Evolutionary conservation across 495 filamentous ascomycete genomes (phyloP).

Genomic region (Staphylotrichum longicolle): DNA sequence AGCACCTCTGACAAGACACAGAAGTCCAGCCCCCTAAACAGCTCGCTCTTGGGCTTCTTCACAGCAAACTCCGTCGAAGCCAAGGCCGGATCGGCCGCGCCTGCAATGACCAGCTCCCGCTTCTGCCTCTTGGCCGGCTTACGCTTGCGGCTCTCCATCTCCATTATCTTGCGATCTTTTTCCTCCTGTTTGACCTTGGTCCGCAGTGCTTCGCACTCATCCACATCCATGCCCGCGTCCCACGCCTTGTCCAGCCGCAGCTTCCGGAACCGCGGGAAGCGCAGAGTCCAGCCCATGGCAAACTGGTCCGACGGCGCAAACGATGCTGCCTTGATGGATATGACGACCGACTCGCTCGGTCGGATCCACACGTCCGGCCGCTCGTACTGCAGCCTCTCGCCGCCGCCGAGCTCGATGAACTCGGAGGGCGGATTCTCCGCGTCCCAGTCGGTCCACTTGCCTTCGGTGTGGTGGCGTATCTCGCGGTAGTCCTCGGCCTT

Average conservation of each 20-base stretch:
- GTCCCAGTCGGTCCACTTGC: slow-evolving; percentile 90
- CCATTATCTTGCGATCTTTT: slow-evolving; percentile 69
- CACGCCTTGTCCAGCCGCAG: slow-evolving; percentile 80
- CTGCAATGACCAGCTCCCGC: slow-evolving; percentile 71
- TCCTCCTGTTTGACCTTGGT: slow-evolving; percentile 68
- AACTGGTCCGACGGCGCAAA: slow-evolving; percentile 73
- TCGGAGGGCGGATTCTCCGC: slow-evolving; percentile 71
- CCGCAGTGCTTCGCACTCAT: slow-evolving; percentile 74
- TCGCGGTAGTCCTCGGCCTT: slow-evolving; percentile 79
- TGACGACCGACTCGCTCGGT: slow-evolving; percentile 79
- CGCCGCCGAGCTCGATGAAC: slow-evolving; percentile 79
- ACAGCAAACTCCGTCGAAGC: too few species aligned
- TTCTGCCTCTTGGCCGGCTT: slow-evolving; percentile 61
- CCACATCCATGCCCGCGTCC: slow-evolving; percentile 71
- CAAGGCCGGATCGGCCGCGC: slow-evolving; percentile 40
- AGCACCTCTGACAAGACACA: slow-evolving; percentile 56
- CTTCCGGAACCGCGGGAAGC: slow-evolving; percentile 88
- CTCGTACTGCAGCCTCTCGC: slow-evolving; percentile 66
- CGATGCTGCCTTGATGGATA: slow-evolving; percentile 88
- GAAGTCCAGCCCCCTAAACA: slow-evolving; percentile 76
- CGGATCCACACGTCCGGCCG: slow-evolving; percentile 91
- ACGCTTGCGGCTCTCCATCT: slow-evolving; percentile 70
- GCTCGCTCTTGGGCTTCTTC: slow-evolving; percentile 32
- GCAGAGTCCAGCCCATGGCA: slow-evolving; percentile 71
- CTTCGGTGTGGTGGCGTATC: slow-evolving; percentile 79